These are phyloP conservation scores for Huntiella abstrusa DNA, from an alignment of 2,329 filamentous ascomycete genomes.

Conservation along the genomic window DNA sequence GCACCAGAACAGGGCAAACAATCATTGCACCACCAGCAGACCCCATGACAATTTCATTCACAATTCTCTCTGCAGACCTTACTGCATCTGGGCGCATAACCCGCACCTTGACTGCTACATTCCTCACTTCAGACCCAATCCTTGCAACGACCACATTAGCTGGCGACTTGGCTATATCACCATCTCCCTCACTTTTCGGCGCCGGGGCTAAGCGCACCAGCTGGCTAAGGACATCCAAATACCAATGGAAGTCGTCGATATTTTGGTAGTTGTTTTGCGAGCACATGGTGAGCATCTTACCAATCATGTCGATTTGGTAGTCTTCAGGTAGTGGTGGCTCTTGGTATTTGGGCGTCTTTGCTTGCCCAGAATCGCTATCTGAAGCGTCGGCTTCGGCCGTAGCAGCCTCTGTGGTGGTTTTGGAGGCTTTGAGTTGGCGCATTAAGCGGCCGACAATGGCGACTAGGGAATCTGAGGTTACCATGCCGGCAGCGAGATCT, in stretches of 20 bases:
- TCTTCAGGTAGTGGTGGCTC: conserved; percentile 55
- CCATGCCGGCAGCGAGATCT: conserved; percentile 85
- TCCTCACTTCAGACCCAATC: conserved; percentile 74
- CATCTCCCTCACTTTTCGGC: conserved; percentile 21
- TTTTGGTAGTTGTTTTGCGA: conserved; percentile 74
- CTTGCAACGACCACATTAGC: conserved; percentile 16
- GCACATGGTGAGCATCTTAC: conserved; percentile 73
- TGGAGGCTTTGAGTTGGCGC: conserved; percentile 57
- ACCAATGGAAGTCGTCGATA: conserved; percentile 90
- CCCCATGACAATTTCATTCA: conserved; percentile 36
- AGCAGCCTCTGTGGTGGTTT: conserved; percentile 3
- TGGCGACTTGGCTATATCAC: conserved; percentile 15
- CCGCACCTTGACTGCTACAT: conserved; percentile 78
- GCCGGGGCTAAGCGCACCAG: conserved; percentile 52
- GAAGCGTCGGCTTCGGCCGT: not conserved
- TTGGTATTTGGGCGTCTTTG: conserved; percentile 12
- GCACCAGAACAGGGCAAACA: conserved; percentile 48
- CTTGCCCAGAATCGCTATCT: conserved; percentile 3
- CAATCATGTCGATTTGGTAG: conserved; percentile 68
- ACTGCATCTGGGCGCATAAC: conserved; percentile 66
- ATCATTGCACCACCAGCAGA: conserved; percentile 35
- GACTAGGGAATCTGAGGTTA: conserved; percentile 68
- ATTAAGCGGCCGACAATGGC: conserved; percentile 73
- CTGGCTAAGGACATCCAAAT: conserved; percentile 75
- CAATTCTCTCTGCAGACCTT: conserved; percentile 61